Base-by-base conservation (phyloP, 148 eudicot genomes). In the Fallopia convolvulus region DNA sequence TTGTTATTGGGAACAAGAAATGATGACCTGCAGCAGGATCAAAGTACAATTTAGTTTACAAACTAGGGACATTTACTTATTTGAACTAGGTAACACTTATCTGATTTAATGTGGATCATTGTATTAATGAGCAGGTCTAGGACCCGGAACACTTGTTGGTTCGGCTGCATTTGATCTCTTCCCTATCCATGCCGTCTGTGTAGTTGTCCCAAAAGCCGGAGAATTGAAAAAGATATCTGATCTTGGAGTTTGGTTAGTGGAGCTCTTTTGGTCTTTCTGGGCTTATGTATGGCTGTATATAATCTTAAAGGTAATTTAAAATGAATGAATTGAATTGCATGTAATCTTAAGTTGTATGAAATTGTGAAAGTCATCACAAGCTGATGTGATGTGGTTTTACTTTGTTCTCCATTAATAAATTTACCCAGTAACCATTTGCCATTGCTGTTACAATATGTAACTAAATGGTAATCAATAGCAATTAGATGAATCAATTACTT, bases 141-240 rank as follows among this genome's bases (percentile, higher is more conserved):
- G 97, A 81, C 98, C 97, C 80, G 98, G 97, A 79, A 92, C 98
- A 66, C 95, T 94, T 71, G 98, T 92, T 83, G 98, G 98, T 80
- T 94, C 98, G 65, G 98, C 98, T 89, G 98, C 98, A 47, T 94
- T 94, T 46, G 98, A 94, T 79, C 88, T 94, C 41, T 94, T 92
- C 80, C 98, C 98, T 6, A 94, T 94, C 79, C 98, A 94, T 80
- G 98, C 98, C 52, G 95, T 94, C 63, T 94, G 98, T 79, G 98
- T 94, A 8, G 85, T 94, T 78, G 93, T 94, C 63, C 97, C 98
- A 41, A 94, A 88, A 87, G 92, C 95, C 83, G 97, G 98, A 84
- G 93, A 94, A 66, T 76, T 92, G 77, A 94, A 94, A 79, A 94
- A 90, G 90, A 94, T 94, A 80, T 90, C 98, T 42, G 97, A 94